Conservation (phyloP, 2,329 filamentous ascomycete genomes). For the Trichoderma aggressivum region DNA sequence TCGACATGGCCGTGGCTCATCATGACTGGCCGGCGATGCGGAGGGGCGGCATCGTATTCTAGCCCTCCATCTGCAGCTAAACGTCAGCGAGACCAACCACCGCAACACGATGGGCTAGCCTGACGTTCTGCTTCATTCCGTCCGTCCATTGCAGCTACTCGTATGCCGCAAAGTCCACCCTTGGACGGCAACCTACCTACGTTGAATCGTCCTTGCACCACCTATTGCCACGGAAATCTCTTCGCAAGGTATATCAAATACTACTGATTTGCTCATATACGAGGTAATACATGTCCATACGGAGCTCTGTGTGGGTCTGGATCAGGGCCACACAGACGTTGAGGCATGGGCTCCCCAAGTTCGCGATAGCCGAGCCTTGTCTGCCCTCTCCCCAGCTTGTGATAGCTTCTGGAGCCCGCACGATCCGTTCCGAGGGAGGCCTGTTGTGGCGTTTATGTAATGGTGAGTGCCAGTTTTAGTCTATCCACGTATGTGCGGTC, state of each 20-base stretch:
- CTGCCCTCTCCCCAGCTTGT: neutral
- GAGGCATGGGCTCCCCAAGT: neutral
- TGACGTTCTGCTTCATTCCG: neutral
- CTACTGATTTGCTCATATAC: neutral
- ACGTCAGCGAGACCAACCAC: conserved; percentile 2
- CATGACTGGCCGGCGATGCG: neutral
- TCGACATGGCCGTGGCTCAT: neutral
- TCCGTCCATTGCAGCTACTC: neutral
- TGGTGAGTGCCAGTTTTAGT: neutral
- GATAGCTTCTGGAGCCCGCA: neutral
- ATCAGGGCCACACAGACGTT: neutral
- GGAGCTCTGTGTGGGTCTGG: conserved; percentile 1
- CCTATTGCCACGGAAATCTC: too few species aligned
- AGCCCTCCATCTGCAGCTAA: neutral
- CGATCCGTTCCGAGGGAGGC: neutral
- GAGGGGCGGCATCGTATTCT: conserved; percentile 6
- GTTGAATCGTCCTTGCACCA: neutral
- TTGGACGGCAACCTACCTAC: neutral
- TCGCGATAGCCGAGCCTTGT: neutral
- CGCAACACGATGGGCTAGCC: neutral
- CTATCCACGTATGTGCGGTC: conserved; percentile 3
- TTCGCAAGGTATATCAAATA: neutral
- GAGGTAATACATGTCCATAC: neutral
- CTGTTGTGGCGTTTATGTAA: neutral
- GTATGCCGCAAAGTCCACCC: neutral